A percentile compares a stretch with the other conserved stretches of the same genome.
phyloP scores from a whole-genome alignment of 2,329 filamentous ascomycete genomes.

The Claviceps fusiformis region DNA sequence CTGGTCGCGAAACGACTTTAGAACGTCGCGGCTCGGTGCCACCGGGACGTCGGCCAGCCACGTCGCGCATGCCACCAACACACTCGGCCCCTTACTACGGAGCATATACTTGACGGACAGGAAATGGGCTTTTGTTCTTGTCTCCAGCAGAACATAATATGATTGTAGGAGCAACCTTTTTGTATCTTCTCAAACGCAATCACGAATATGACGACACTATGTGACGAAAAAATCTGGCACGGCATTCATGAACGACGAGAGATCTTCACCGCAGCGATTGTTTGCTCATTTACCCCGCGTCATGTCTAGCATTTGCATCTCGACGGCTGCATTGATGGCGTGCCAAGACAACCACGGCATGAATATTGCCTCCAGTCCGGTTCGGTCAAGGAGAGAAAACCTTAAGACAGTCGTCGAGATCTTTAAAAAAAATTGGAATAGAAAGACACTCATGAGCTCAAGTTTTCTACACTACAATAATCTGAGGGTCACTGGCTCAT shows the following conservation, averaged over 20 bases:
- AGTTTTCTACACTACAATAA: not conserved
- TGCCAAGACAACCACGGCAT: not conserved
- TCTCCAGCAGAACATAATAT: not conserved
- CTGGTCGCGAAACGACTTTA: not conserved
- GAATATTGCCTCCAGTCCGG: not conserved
- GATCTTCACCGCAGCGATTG: not conserved
- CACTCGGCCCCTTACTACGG: conserved; percentile 3
- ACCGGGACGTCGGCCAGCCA: conserved; percentile 1
- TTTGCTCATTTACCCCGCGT: not conserved
- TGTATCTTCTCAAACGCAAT: not conserved
- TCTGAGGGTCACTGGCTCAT: not conserved
- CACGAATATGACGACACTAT: conserved; percentile 1
- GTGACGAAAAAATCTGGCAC: not conserved
- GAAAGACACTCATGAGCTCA: not conserved
- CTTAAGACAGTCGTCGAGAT: not conserved
- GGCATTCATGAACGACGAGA: not conserved
- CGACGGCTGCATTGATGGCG: not conserved
- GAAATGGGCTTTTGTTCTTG: not conserved
- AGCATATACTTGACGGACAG: not conserved
- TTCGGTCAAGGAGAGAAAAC: not conserved
- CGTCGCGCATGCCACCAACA: conserved; percentile 1
- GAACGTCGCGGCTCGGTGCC: conserved; percentile 2
- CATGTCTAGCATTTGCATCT: conserved; percentile 2
- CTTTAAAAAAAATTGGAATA: not conserved
- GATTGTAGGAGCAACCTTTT: not conserved